phyloP scores from a whole-genome alignment of 1,284 basidiomycete genomes.

The Volvariella surrecta region DNA sequence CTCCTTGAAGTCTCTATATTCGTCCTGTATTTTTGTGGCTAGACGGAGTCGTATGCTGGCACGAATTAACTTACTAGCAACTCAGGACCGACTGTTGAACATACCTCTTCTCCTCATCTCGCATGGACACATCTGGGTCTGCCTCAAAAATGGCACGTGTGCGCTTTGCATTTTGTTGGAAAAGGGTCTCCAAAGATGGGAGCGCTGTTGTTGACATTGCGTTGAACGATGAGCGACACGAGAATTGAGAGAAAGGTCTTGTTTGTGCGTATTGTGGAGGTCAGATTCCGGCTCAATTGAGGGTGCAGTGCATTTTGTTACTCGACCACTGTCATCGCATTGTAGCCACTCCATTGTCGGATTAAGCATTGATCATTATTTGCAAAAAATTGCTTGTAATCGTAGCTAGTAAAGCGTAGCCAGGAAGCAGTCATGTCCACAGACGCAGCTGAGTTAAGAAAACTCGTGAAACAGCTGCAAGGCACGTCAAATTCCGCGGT shows the following conservation, averaged over 20 bases:
- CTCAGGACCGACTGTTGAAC: constrained; percentile 11
- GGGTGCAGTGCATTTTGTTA: too few species aligned
- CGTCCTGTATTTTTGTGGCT: constrained; percentile 72
- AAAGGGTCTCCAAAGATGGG: constrained; percentile 61
- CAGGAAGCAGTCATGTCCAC: constrained; percentile 29
- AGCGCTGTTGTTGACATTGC: constrained; percentile 39
- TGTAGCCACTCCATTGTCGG: neutral
- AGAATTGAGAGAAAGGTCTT: neutral
- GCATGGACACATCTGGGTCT: constrained; percentile 47
- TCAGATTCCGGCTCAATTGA: too few species aligned
- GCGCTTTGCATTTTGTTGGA: constrained; percentile 53
- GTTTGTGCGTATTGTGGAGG: neutral
- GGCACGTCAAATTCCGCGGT: constrained; percentile 53
- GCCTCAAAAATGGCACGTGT: constrained; percentile 64
- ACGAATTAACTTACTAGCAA: neutral
- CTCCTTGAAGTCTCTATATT: constrained; percentile 83
- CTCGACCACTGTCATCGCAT: neutral
- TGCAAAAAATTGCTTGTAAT: constrained; percentile 15
- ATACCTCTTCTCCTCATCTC: constrained; percentile 65
- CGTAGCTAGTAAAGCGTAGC: constrained; percentile 19
- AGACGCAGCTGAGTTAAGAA: constrained; percentile 59
- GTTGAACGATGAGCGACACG: neutral
- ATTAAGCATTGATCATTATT: constrained; percentile 2
- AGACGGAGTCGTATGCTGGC: constrained; percentile 56
- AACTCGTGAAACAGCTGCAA: constrained; percentile 73